Evolutionary conservation across 2,329 filamentous ascomycete genomes (phyloP).

Genomic region (Neoarthrinium moseri): DNA sequence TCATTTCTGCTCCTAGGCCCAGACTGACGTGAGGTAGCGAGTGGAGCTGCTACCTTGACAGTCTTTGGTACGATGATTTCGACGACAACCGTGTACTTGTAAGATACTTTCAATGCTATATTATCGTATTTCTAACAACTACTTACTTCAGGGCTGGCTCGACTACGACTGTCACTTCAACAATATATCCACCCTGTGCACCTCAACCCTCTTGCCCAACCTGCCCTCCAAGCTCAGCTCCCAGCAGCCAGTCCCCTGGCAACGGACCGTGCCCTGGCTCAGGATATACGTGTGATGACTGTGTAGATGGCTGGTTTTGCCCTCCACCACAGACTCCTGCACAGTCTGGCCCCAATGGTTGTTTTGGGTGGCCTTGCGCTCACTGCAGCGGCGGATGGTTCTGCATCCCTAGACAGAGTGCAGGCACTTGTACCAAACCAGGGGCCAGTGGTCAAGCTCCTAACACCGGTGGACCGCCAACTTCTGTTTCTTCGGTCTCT

Average conservation of each 20-base stretch:
- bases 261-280: slow-evolving; percentile 32
- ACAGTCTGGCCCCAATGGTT: slow-evolving; percentile 30
- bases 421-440: slow-evolving; percentile 13
- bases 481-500: neutral
- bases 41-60: neutral
- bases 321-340: slow-evolving; percentile 32
- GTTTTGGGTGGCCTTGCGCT: slow-evolving; percentile 34
- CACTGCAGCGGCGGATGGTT: slow-evolving; percentile 36
- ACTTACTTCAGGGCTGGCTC: neutral
- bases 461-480: slow-evolving; percentile 1
- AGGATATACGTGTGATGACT: slow-evolving; percentile 35
- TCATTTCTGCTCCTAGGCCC: no score
- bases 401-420: slow-evolving; percentile 27
- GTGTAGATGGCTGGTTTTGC: slow-evolving; percentile 35
- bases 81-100: slow-evolving; percentile 4
- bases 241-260: slow-evolving; percentile 12
- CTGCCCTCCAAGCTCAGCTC: neutral
- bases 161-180: neutral
- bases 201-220: neutral
- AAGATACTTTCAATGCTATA: neutral
- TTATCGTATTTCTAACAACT: neutral
- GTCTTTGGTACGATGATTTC: slow-evolving; percentile 2
- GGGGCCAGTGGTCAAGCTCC: slow-evolving; percentile 9
- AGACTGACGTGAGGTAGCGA: neutral
- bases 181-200: neutral